Conservation (phyloP, 192 early-diverging fungal genomes). For the Rhizophagus clarus region DNA sequence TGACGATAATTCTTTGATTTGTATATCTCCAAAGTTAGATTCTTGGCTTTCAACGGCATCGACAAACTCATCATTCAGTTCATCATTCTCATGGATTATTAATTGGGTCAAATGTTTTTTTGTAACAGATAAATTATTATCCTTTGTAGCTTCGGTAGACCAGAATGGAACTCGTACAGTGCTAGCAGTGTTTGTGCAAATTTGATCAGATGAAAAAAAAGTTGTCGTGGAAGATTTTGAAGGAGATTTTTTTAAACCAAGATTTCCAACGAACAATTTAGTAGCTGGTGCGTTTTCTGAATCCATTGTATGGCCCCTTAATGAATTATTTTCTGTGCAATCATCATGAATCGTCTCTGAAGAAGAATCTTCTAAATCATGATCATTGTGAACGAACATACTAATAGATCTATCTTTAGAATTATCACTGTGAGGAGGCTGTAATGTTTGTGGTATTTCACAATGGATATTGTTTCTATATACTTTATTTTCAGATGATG, state of each 20-base stretch:
- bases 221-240: constrained; percentile 20
- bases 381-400: neutral
- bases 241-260: neutral
- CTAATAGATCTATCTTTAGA: neutral
- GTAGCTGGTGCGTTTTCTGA: neutral
- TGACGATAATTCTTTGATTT: neutral
- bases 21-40: neutral
- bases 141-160: neutral
- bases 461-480: neutral
- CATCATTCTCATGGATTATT: constrained; percentile 27
- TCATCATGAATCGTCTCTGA: neutral
- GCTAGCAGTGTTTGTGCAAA: constrained; percentile 1
- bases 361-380: neutral
- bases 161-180: neutral
- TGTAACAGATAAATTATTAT: neutral
- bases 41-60: constrained; percentile 29
- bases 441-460: neutral
- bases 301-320: constrained; percentile 22
- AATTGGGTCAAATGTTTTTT: constrained; percentile 5
- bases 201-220: constrained; percentile 12
- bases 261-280: constrained; percentile 28
- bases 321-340: neutral
- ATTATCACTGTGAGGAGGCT: neutral
- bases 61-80: constrained; percentile 25
- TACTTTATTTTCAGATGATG: constrained; percentile 5